Percentiles rank a stretch among this genome's conserved stretches.
Conservation (phyloP, 2,329 filamentous ascomycete genomes). For the Beauveria scarabaeidicola region DNA sequence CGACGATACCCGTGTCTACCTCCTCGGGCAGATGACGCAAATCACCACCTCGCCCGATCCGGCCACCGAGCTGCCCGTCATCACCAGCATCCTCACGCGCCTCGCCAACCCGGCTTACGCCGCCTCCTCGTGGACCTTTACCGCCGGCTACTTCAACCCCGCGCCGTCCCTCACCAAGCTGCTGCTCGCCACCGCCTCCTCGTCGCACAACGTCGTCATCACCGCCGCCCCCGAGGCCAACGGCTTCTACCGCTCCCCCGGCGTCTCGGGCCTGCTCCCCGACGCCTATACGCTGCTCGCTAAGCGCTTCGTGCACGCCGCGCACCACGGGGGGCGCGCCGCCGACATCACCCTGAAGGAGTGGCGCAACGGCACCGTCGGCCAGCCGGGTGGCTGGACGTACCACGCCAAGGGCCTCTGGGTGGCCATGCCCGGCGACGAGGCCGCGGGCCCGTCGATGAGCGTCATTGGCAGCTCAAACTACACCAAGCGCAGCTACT, state of each 20-base stretch:
- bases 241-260: constrained; percentile 83
- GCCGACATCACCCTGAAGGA: constrained; percentile 67
- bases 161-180: constrained; percentile 74
- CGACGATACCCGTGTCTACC: constrained; percentile 68
- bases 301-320: constrained; percentile 63
- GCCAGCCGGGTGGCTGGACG: constrained; percentile 80
- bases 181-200: constrained; percentile 65
- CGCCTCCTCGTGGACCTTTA: constrained; percentile 84
- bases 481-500: constrained; percentile 91
- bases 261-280: constrained; percentile 82
- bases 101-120: constrained; percentile 56
- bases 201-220: constrained; percentile 67
- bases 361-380: constrained; percentile 77
- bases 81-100: constrained; percentile 64
- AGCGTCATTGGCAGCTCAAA: constrained; percentile 88
- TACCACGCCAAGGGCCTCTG: constrained; percentile 97
- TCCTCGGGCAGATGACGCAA: constrained; percentile 80
- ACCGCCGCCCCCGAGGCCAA: constrained; percentile 92
- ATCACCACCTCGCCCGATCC: constrained; percentile 69
- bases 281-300: constrained; percentile 88
- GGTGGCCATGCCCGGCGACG: constrained; percentile 63
- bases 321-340: constrained; percentile 37
- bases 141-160: constrained; percentile 97
- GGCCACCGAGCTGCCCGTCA: constrained; percentile 80
- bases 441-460: constrained; percentile 54